Evolutionary conservation across 148 eudicot species (phyloP), one percentile per base, ranked within the genome.

Genomic region (Amaranthus palmeri): DNA sequence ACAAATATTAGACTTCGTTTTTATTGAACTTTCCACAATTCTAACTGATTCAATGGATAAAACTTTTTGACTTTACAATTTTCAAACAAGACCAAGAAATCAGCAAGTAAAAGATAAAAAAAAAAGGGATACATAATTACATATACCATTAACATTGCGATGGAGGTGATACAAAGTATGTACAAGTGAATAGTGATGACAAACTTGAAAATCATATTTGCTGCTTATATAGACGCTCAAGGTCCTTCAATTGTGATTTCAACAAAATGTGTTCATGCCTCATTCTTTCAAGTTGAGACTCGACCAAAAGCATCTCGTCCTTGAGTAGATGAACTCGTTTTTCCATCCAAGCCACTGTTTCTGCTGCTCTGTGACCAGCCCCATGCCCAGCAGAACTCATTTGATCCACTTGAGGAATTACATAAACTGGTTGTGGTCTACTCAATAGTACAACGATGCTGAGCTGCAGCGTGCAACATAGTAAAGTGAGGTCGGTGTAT

Each of bases 221-320:
- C 59, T 78, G 74, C 55, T 72, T 75, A 49, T 67, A 72, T 51
- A 87, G 79, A 18, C 73, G 77, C 57, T 87, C 82, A 50, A 91
- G 78, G 73, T 89, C 88, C 70, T 78, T 77, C 68, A 91, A 62
- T 67, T 86, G 88, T 36, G 78, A 72, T 82, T 83, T 92, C 65
- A 92, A 72, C 47, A 79, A 65, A 25, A 72, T 43, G 48, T 89
- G 92, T 68, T 93, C 97, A 10, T 80, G 77, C 71, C 69, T 81
- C 91, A 91, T 93, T 77, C 86, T 89, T 47, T 91, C 97, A 36
- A 93, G 87, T 66, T 86, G 66, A 48, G 86, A 77, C 79, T 86
- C 98, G 9, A 91, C 81, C 63, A 83, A 78, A 61, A 76, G 77
- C 97, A 93, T 85, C 85, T 93, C 98, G 57, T 91, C 98, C 73